A percentile compares a stretch with the other conserved stretches of the same genome.
phyloP scores from a whole-genome alignment of 164 flowering plant genomes.

The Stephania cephalantha region DNA sequence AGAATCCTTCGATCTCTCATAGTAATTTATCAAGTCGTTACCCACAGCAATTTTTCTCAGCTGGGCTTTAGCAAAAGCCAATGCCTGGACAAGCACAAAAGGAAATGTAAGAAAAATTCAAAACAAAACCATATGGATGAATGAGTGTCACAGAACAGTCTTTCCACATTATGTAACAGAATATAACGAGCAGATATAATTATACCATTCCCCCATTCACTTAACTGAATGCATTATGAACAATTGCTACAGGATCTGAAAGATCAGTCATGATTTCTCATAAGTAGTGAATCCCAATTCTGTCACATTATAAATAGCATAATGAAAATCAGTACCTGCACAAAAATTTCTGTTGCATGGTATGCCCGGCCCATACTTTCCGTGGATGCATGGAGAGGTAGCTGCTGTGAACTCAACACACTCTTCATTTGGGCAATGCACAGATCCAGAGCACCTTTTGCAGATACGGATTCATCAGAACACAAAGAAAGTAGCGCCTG shows the following conservation, averaged over 20 bases:
- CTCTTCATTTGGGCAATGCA: conserved; percentile 83
- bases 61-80: conserved; percentile 64
- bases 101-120: not conserved
- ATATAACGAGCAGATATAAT: not conserved
- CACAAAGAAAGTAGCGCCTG: conserved; percentile 92
- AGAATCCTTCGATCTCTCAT: conserved; percentile 65
- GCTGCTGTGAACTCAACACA: conserved; percentile 66
- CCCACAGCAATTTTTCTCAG: conserved; percentile 70
- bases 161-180: not conserved
- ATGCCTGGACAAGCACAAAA: conserved; percentile 43
- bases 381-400: conserved; percentile 84
- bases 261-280: not conserved
- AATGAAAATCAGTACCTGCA: conserved; percentile 49
- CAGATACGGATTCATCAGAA: conserved; percentile 73
- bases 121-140: not conserved
- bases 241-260: not conserved
- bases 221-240: not conserved
- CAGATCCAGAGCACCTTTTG: conserved; percentile 83
- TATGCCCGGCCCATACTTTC: conserved; percentile 90
- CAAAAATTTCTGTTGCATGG: conserved; percentile 95
- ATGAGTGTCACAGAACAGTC: not conserved
- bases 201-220: not conserved
- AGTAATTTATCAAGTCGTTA: conserved; percentile 52
- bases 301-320: not conserved
- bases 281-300: not conserved